phyloP scores from a whole-genome alignment of 1,139 yeast genomes.

The Diutina neorugosa region DNA sequence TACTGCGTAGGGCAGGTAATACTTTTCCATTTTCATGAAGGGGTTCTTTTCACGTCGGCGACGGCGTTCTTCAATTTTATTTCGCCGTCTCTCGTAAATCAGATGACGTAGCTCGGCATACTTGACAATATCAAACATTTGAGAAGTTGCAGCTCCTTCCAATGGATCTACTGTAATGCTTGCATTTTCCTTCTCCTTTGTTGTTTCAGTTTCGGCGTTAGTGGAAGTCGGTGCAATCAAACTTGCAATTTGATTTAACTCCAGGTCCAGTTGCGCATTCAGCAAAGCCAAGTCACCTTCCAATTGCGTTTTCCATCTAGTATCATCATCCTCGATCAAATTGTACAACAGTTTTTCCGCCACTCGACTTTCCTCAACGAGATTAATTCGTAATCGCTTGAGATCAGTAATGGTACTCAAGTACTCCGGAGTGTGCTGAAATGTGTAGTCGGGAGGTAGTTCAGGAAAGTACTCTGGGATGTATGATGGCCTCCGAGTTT shows the following conservation, averaged over 20 bases:
- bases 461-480: constrained; percentile 73
- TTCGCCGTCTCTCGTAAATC: constrained; percentile 12
- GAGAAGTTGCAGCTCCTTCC: background rate
- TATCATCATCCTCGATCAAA: constrained; percentile 35
- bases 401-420: constrained; percentile 60
- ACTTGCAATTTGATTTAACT: background rate
- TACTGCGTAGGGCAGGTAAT: constrained; percentile 27
- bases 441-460: constrained; percentile 89
- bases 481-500: constrained; percentile 34
- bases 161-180: constrained; percentile 1
- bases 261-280: constrained; percentile 4
- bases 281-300: constrained; percentile 14
- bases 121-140: constrained; percentile 37
- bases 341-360: constrained; percentile 69
- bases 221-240: background rate
- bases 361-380: constrained; percentile 68
- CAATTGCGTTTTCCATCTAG: constrained; percentile 18
- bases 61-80: constrained; percentile 12
- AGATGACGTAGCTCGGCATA: constrained; percentile 38
- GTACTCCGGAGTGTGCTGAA: constrained; percentile 60
- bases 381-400: constrained; percentile 50
- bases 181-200: constrained; percentile 11
- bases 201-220: constrained; percentile 9
- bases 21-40: constrained; percentile 33
- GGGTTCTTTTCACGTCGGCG: constrained; percentile 21